Base-by-base conservation (phyloP, 2,329 filamentous ascomycete species). In the Cordyceps cateniannulata region DNA sequence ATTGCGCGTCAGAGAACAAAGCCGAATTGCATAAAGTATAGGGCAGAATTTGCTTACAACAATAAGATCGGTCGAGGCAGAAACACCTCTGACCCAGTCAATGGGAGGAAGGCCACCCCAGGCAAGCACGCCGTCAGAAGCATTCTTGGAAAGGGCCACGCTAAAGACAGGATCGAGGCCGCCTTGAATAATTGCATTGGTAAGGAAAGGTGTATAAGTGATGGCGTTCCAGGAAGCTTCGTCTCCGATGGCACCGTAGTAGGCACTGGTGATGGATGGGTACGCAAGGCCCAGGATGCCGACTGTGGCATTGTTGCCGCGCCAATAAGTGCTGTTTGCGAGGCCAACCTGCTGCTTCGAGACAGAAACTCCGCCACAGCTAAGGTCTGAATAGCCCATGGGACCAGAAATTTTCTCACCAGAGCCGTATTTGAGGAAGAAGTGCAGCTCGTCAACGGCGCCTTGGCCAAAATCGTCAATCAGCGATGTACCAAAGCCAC, bases 201-300 rank as follows among this genome's bases (percentile, higher is more conserved):
- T 78, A 60, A 83, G 73, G 60, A 81, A 74, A 3, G 80, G 79
- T 29, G 75, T 74, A 65, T 82, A 83, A 6, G 75, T 70, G 22
- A 75, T 69, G 51, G 71, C 68, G 63, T 74, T 74, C 63, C 70
- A 75, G 8, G 72, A 64, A 5, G 70, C 69, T 48, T 78, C 75
- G n/a, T 76, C 70, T 3, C 69, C 69, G 12, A 72, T 65, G 1
- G 70, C 67, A 22, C 78, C 79, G 29, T 72, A 71, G 63, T 76
- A 83, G 14, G 76, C 78, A 55, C 75, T 81, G 1, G 80, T 81
- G 32, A 83, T 68, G 45, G 77, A 73, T 2, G 79, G 77, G 59
- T 81, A 83, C 0, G 78, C 80, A 61, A 83, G 73, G 0, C 80
- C 81, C 22, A 83, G 68, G 49, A 83, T 71, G 6, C 80, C 81